Evolutionary conservation across 257 asterid species (phyloP).

Genomic region (Coffea canephora): DNA sequence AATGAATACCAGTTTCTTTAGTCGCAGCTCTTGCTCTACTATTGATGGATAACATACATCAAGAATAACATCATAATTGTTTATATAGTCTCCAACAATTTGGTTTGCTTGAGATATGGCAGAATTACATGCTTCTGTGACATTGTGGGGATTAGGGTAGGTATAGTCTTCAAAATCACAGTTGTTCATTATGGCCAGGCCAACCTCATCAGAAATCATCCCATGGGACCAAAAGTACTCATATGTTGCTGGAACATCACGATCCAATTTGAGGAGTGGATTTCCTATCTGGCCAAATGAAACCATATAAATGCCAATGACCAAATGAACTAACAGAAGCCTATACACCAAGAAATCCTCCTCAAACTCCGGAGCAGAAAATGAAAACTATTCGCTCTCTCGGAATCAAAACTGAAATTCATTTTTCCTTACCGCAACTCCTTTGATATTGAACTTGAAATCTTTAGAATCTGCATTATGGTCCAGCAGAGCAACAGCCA

Average conservation of each 20-base stretch:
- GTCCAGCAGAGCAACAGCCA: slow-evolving; percentile 75
- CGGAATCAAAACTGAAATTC: background rate
- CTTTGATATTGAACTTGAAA: slow-evolving; percentile 85
- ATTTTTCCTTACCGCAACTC: slow-evolving; percentile 68
- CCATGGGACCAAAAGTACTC: slow-evolving; percentile 97
- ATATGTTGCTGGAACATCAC: slow-evolving; percentile 75
- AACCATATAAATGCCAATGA: background rate
- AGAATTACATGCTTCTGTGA: slow-evolving; percentile 51
- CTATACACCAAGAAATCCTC: no score
- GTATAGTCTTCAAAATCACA: slow-evolving; percentile 87
- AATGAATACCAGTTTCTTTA: slow-evolving; percentile 62
- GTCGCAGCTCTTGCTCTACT: slow-evolving; percentile 85
- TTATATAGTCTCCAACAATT: slow-evolving; percentile 71
- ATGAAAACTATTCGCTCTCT: background rate
- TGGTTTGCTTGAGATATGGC: slow-evolving; percentile 61
- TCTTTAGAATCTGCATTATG: slow-evolving; percentile 55
- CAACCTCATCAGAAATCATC: slow-evolving; percentile 91
- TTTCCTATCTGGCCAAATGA: slow-evolving; percentile 73
- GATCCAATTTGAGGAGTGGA: slow-evolving; percentile 88
- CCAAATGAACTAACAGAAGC: no score
- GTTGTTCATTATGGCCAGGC: slow-evolving; percentile 66
- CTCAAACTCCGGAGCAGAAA: background rate
- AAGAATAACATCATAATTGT: slow-evolving; percentile 80
- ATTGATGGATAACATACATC: slow-evolving; percentile 94
- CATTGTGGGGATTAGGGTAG: slow-evolving; percentile 69